Evolutionary conservation across 352 stramenopile species (phyloP).

Genomic region (Thraustotheca clavata): DNA sequence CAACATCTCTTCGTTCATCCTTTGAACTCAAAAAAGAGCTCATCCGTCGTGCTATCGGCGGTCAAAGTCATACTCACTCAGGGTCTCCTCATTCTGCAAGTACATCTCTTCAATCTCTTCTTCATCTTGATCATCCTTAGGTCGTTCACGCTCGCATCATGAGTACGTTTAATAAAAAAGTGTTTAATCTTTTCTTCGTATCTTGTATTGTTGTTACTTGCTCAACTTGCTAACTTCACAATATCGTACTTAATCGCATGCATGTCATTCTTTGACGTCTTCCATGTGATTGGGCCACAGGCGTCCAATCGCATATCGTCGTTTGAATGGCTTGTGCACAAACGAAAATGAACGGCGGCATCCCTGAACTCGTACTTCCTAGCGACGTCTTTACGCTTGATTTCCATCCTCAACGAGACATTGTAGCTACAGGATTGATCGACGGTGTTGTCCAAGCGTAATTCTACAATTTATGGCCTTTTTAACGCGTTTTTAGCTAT

Average conservation of each 20-base stretch:
- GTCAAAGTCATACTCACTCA: constrained; percentile 25
- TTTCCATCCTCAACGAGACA: constrained; percentile 66
- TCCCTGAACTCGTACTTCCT: constrained; percentile 52
- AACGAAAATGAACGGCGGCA: background rate
- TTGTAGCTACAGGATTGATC: constrained; percentile 67
- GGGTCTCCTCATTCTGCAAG: background rate
- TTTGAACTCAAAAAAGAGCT: constrained; percentile 83
- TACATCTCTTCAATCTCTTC: background rate
- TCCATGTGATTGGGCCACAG: too few species aligned
- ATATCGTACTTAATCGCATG: too few species aligned
- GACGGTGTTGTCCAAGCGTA: constrained; percentile 76
- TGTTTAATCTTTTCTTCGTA: too few species aligned
- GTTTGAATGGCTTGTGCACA: background rate
- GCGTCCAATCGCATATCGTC: background rate
- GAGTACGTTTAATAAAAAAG: constrained; percentile 3
- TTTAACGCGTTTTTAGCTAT: constrained; percentile 34
- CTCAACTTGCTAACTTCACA: too few species aligned
- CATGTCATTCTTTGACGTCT: too few species aligned
- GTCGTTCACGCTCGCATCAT: background rate
- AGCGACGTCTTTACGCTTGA: constrained; percentile 80
- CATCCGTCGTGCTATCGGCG: constrained; percentile 74
- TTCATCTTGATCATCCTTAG: background rate
- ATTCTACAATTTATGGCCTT: constrained; percentile 8
- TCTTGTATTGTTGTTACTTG: constrained; percentile 1
- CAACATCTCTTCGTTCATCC: constrained; percentile 56